Evolutionary conservation across 1,284 basidiomycete species (phyloP), one percentile per base, ranked within the genome.

Genomic region (Sporisorium sorghi): DNA sequence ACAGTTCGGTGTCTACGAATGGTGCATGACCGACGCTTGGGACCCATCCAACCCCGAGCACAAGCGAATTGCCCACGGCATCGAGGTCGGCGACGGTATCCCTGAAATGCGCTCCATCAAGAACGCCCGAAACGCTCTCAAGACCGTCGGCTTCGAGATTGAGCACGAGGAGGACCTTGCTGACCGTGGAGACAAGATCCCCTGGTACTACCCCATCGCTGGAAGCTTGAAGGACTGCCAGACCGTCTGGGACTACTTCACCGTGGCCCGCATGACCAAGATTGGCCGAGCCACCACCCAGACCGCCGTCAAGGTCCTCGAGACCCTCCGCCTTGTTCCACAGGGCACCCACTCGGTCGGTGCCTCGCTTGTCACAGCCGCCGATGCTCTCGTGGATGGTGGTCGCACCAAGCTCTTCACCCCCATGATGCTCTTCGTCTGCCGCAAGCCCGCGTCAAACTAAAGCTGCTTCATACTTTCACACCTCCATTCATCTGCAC

Each of bases 1-100:
- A n/a, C 67, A 94, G 92, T 97, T 97, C 85, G 95, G 94, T 84
- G 91, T 97, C 46, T 98, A 98, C 86, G 96, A 98, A 85, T 99
- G 96, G 96, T 92, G 91, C 86, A 97, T 99, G 95, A 98, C 96
- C 49, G 95, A 98, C 85, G 85, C 86, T 11, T 99, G 93, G 92
- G 93, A 99, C 85, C 88, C 92, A 2, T 90, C 90, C 14, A 92
- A 89, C 85, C 92, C 94, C 17, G 86, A 90, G 72, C 96, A 99
- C 89, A 95, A 95, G 87, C 89, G 90, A 62, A 90, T 99, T 70
- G 92, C 93, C 19, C 94, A 97, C 87, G 90, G 84, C 10, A 85
- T 85, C 64, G 85, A 88, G 84, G 77, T 97, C 58, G 96, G 96
- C 47, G 94, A 97, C 85, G 96, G 97, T 75, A 98, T 99, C 82